A percentile compares a stretch with the other conserved stretches of the same genome.
phyloP scores from a whole-genome alignment of 2,329 filamentous ascomycete genomes.

The Cryphonectria nitschkei region DNA sequence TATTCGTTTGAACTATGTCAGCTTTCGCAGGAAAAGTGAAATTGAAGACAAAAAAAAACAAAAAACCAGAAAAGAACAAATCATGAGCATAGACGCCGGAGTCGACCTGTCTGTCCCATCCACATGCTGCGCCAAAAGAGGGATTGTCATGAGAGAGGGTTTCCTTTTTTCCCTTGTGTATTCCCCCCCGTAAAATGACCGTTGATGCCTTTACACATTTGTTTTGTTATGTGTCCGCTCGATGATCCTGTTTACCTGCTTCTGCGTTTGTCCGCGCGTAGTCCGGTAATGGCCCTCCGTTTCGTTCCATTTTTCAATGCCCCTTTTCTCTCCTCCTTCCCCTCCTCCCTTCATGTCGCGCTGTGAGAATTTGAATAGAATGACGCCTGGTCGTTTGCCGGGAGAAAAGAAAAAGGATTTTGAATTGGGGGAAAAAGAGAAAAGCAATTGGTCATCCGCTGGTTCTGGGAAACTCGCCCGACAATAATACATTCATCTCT shows the following conservation, averaged over 20 bases:
- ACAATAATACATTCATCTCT: slow-evolving; percentile 5
- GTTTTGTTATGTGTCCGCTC: slow-evolving; percentile 7
- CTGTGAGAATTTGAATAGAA: slow-evolving; percentile 4
- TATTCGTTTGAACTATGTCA: neutral
- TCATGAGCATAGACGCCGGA: neutral
- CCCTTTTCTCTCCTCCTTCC: neutral
- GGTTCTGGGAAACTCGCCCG: slow-evolving; percentile 11
- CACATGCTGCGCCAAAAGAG: slow-evolving; percentile 1
- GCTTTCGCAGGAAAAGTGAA: neutral
- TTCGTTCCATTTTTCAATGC: neutral
- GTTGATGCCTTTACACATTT: slow-evolving; percentile 25
- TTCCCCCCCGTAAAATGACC: neutral
- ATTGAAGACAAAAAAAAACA: neutral
- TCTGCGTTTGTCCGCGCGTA: slow-evolving; percentile 8
- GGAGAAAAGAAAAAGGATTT: neutral
- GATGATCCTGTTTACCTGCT: slow-evolving; percentile 8
- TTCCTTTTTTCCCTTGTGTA: neutral
- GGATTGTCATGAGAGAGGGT: neutral
- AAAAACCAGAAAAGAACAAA: neutral
- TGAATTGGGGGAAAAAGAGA: slow-evolving; percentile 2
- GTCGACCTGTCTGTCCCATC: neutral
- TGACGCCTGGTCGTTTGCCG: slow-evolving; percentile 19
- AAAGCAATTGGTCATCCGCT: neutral
- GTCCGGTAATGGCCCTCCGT: neutral
- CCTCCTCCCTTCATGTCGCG: slow-evolving; percentile 1